These are phyloP conservation scores for Psidium guajava DNA, from an alignment of 345 rosid genomes.

Conservation along the genomic window DNA sequence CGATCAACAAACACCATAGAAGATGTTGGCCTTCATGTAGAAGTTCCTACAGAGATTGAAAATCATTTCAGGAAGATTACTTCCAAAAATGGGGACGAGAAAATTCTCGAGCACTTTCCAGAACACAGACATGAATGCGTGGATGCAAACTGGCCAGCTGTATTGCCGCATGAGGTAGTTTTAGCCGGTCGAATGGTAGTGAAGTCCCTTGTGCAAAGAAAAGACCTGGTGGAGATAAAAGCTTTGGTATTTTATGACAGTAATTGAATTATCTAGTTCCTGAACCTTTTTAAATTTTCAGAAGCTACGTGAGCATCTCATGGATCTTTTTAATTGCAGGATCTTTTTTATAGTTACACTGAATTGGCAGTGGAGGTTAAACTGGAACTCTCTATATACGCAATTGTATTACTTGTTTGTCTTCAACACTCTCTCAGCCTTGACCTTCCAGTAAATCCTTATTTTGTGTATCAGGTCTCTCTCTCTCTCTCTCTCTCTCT, in stretches of 20 bases:
- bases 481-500: not conserved
- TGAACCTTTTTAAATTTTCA: not conserved
- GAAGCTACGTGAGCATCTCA: not conserved
- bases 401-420: conserved; percentile 58
- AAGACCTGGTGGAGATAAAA: conserved; percentile 17
- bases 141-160: conserved; percentile 68
- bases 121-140: conserved; percentile 85
- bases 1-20: conserved; percentile 5
- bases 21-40: conserved; percentile 5
- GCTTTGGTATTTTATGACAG: conserved; percentile 25
- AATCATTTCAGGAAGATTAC: conserved; percentile 28
- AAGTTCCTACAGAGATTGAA: conserved; percentile 18
- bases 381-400: conserved; percentile 60
- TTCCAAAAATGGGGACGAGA: conserved; percentile 3
- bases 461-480: not conserved
- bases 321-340: not conserved
- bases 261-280: not conserved
- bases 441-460: conserved; percentile 48
- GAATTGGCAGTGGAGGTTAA: conserved; percentile 49
- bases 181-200: conserved; percentile 64
- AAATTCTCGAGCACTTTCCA: conserved; percentile 20
- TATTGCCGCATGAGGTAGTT: conserved; percentile 63
- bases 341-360: conserved; percentile 54
- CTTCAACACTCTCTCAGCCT: conserved; percentile 30
- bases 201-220: conserved; percentile 31